A percentile compares a stretch with the other conserved stretches of the same genome.
phyloP scores from a whole-genome alignment of 805 yeast species.

The Metschnikowia vanudenii region DNA sequence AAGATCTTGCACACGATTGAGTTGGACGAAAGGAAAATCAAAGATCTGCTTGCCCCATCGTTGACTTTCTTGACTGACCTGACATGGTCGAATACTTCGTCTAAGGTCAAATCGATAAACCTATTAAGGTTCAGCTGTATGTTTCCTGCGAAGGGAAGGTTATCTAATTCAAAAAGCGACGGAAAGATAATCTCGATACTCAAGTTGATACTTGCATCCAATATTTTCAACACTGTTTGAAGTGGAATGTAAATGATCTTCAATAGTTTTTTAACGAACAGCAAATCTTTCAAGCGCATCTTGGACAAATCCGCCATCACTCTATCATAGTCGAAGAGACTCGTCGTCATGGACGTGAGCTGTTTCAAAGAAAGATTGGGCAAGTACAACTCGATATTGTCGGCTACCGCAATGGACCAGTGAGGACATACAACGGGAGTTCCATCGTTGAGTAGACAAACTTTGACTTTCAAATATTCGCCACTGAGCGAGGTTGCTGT shows the following conservation, averaged over 20 bases:
- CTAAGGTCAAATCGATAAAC: constrained; percentile 72
- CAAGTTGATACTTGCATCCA: constrained; percentile 62
- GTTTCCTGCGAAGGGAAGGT: constrained; percentile 40
- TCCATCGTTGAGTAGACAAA: constrained; percentile 76
- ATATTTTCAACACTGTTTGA: constrained; percentile 50
- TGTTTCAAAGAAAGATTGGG: constrained; percentile 56
- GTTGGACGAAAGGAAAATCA: constrained; percentile 83
- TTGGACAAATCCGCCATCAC: constrained; percentile 38
- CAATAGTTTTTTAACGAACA: constrained; percentile 43
- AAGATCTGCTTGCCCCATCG: constrained; percentile 44
- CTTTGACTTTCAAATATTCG: constrained; percentile 64
- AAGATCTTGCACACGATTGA: constrained; percentile 88
- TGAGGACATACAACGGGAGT: constrained; percentile 80
- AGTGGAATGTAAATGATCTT: constrained; percentile 56
- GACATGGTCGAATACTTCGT: constrained; percentile 76
- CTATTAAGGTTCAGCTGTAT: constrained; percentile 57
- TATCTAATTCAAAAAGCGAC: constrained; percentile 45
- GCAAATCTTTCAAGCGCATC: constrained; percentile 37
- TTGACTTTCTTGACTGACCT: constrained; percentile 34
- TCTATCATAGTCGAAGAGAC: constrained; percentile 39
- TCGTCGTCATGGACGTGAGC: constrained; percentile 37
- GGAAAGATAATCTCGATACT: constrained; percentile 79
- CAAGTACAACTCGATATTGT: constrained; percentile 56
- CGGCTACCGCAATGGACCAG: constrained; percentile 52
- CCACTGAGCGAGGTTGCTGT: constrained; percentile 91